phyloP scores from a whole-genome alignment of 148 eudicot species.

The Chenopodium formosanum region DNA sequence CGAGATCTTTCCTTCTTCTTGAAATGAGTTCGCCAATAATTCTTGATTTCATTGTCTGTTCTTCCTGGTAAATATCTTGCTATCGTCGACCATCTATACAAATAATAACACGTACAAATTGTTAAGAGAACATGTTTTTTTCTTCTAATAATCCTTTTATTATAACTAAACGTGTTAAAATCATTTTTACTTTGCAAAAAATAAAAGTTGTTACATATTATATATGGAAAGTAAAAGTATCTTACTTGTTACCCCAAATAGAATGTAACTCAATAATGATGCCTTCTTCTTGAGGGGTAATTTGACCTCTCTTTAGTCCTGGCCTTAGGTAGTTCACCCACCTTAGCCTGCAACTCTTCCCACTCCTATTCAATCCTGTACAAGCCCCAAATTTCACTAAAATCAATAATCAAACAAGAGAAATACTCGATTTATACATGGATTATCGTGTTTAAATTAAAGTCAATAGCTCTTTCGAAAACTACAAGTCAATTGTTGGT shows the following conservation, averaged over 20 bases:
- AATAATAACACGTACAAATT: neutral
- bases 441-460: too few species aligned
- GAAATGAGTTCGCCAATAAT: slow-evolving; percentile 66
- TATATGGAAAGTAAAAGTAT: neutral
- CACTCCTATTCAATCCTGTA: slow-evolving; percentile 60
- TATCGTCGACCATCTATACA: slow-evolving; percentile 59
- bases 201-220: too few species aligned
- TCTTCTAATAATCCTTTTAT: neutral
- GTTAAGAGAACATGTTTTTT: neutral
- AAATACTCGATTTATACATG: neutral
- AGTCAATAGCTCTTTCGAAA: neutral
- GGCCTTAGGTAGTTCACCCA: slow-evolving; percentile 81
- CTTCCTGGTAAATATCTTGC: slow-evolving; percentile 62
- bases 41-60: slow-evolving; percentile 60
- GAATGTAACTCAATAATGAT: slow-evolving; percentile 70
- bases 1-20: slow-evolving; percentile 39
- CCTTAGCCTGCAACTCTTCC: slow-evolving; percentile 68
- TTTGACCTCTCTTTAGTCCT: slow-evolving; percentile 58
- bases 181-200: too few species aligned
- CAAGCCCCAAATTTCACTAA: neutral
- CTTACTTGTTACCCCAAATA: slow-evolving; percentile 73
- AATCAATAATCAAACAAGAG: neutral
- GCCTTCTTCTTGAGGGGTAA: slow-evolving; percentile 72
- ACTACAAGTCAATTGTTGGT: neutral
- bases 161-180: too few species aligned